Base-by-base conservation (phyloP, 1,284 basidiomycete genomes). In the Volvariella surrecta region DNA sequence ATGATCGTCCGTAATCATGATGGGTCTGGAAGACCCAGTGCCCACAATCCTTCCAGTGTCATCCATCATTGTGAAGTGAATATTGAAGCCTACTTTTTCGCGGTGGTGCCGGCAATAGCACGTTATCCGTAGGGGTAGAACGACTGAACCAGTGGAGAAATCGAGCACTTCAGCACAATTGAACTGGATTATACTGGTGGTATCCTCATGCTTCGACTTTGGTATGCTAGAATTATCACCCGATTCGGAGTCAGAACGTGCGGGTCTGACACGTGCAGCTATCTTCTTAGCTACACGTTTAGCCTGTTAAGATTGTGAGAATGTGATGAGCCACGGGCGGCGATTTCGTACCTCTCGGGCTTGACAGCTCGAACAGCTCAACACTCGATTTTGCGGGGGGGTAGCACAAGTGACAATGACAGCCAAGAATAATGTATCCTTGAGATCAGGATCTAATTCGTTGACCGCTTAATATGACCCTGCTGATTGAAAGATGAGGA, bases 1-100 rank as follows among this genome's bases (percentile, higher is more conserved):
- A 67, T 97, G 94, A 61, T 99, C 96, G 64, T 99, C 96, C 2
- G 95, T 99, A 54, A 99, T 99, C 84, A 99, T 95, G 57, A 99
- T 95, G 2, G 95, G 92, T 21, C 84, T 82, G 2, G 91, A 92
- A 38, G 74, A 78, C 2, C 91, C 90, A 8, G 78, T 77, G 8
- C 91, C 95, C 43, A 99, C 78, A 40, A 93, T 64, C 19, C 86
- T 77, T 6, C 92, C 93, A 30, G 68, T 72, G 54, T 82, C 71
- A 52, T 97, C 89, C 54, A 84, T 78, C 70, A 99, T 78, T 15
- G 83, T 84, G 61, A 99, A 89, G 55, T 89, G 86, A 51, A 99
- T 83, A 59, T 87, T 83, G 66, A 99, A 99, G 1, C 96, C 96
- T 39, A 88, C 72, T 68, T 97, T 98, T 67, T 99, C 96, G 48